phyloP scores from a whole-genome alignment of 2,329 filamentous ascomycete genomes.

The Orbilia quercus region DNA sequence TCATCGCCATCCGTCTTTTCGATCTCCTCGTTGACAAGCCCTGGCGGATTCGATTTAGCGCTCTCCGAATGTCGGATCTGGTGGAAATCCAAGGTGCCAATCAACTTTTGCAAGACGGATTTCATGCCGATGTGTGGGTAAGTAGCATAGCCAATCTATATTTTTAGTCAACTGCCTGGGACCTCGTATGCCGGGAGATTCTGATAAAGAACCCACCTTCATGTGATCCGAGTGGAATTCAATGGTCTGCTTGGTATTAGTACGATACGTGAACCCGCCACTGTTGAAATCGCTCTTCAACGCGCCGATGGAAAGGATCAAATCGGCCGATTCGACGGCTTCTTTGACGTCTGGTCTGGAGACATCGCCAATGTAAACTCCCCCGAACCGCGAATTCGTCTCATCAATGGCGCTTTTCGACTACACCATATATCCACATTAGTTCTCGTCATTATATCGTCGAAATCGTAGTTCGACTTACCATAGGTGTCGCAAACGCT shows the following conservation, averaged over 20 bases:
- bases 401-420: slow-evolving; percentile 82
- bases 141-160: slow-evolving; percentile 75
- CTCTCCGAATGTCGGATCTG: slow-evolving; percentile 48
- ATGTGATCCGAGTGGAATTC: slow-evolving; percentile 81
- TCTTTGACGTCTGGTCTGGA: slow-evolving; percentile 74
- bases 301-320: slow-evolving; percentile 76
- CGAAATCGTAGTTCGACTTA: slow-evolving; percentile 61
- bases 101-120: slow-evolving; percentile 77
- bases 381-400: slow-evolving; percentile 78
- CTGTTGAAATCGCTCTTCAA: slow-evolving; percentile 84
- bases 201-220: slow-evolving; percentile 66
- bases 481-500: slow-evolving; percentile 89
- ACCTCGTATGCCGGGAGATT: no score
- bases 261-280: slow-evolving; percentile 81
- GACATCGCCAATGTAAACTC: slow-evolving; percentile 84
- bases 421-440: slow-evolving; percentile 1
- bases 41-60: slow-evolving; percentile 56
- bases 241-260: slow-evolving; percentile 80
- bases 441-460: background rate
- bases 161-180: no score
- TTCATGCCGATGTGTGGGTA: slow-evolving; percentile 83
- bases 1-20: slow-evolving; percentile 61
- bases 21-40: slow-evolving; percentile 68
- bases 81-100: slow-evolving; percentile 35
- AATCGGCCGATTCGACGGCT: slow-evolving; percentile 75